phyloP scores from a whole-genome alignment of 257 asterid species.

The Solanum microdontum region DNA sequence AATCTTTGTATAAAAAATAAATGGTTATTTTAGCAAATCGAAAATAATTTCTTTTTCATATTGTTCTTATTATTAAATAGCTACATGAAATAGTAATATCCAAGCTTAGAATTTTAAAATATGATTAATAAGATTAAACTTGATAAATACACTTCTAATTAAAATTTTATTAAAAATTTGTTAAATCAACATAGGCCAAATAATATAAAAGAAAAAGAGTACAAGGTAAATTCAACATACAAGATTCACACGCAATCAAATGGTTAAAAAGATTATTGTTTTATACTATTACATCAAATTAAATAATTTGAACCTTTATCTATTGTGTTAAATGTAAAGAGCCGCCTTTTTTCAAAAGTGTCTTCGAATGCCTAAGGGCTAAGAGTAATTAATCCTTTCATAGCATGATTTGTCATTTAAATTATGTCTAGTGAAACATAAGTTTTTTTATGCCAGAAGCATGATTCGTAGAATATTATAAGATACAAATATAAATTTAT shows the following conservation, averaged over 20 bases:
- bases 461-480: neutral
- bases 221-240: neutral
- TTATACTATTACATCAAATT: neutral
- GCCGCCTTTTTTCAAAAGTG: neutral
- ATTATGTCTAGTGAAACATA: neutral
- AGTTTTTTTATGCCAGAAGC: neutral
- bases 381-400: neutral
- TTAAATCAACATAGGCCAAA: too few relatives aligned
- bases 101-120: too few relatives aligned
- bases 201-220: neutral
- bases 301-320: neutral
- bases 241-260: neutral
- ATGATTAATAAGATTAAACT: too few relatives aligned
- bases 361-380: neutral
- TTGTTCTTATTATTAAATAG: too few relatives aligned
- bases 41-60: too few relatives aligned
- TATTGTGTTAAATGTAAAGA: neutral
- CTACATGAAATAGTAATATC: neutral
- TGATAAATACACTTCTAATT: too few relatives aligned
- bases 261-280: neutral
- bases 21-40: too few relatives aligned
- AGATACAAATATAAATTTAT: neutral
- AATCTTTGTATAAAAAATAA: too few relatives aligned
- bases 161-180: too few relatives aligned
- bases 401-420: neutral